Base-by-base conservation (phyloP, 1,284 basidiomycete species). In the Quambalaria eucalypti region DNA sequence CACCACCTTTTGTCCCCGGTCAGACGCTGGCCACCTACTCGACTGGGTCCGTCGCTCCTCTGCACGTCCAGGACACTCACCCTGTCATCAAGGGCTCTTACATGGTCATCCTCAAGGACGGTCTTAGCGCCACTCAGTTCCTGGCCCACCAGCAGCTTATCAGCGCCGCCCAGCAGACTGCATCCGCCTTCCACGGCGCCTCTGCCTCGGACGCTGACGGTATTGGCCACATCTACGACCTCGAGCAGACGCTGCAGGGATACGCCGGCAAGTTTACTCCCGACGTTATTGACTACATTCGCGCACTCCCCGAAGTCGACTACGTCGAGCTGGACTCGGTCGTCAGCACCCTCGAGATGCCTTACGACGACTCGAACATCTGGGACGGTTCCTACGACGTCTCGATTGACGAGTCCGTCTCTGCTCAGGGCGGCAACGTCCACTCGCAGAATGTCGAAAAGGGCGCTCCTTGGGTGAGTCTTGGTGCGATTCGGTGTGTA, bases 251-350 rank as follows among this genome's bases (percentile, higher is more conserved):
- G 53, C 52, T 88, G 71, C 85, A 83, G 62, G 90, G 89, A 29
- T 90, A 92, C 79, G 82, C 92, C 47, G 93, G 92, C 53, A 81
- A 80, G 69, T 96, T 99, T 81, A 83, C 85, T 33, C 78, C 83
- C 42, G 77, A 79, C 50, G 85, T 87, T 39, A 76, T 99, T 60
- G 82, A 89, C 52, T 82, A 83, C 70, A 86, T 99, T 74, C 83
- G 93, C 54, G 78, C 81, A 49, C 82, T 87, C 80, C 91, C 92
- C 19, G 91, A 93, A 76, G 91, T 99, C 50, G 88, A 85, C 29
- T 93, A 87, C 73, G 81, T 99, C 59, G 95, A 99, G 80, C 83
- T 81, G 60, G 95, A 99, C 64, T 63, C 71, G n/a, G 54, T 66
- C 50, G 73, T 75, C 28, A 62, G 58, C 16, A 59, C 65, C 29